phyloP scores from a whole-genome alignment of 805 yeast species.

The Candida silvicultrix region DNA sequence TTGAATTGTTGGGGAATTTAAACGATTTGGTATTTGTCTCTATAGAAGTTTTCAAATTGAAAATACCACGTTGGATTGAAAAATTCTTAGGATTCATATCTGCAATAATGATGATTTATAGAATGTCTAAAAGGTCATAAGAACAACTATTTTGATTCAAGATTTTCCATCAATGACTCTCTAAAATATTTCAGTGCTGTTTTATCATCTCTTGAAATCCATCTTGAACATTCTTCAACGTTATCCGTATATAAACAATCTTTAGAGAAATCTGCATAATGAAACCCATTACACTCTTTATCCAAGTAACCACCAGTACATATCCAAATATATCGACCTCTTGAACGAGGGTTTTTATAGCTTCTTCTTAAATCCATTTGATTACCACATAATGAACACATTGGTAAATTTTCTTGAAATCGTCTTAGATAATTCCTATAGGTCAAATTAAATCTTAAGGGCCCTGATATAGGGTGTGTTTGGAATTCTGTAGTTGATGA shows the following conservation, averaged over 20 bases:
- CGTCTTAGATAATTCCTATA: constrained; percentile 46
- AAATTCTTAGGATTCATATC: constrained; percentile 9
- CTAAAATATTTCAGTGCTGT: constrained; percentile 18
- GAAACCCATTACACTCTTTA: constrained; percentile 41
- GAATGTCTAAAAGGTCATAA: constrained; percentile 11
- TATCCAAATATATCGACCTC: constrained; percentile 63
- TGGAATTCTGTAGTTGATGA: constrained; percentile 37
- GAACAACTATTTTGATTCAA: too few species aligned
- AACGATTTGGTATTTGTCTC: constrained; percentile 14
- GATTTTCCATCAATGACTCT: not conserved
- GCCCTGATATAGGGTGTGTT: constrained; percentile 42
- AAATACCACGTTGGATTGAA: constrained; percentile 7
- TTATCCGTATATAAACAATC: constrained; percentile 28
- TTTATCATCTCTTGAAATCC: constrained; percentile 40
- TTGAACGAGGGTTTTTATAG: constrained; percentile 34
- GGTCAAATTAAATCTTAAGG: constrained; percentile 56
- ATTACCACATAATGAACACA: constrained; percentile 35
- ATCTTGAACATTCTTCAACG: constrained; percentile 30
- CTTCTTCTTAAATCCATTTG: constrained; percentile 50
- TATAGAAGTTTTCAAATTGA: constrained; percentile 11
- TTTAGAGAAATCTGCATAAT: constrained; percentile 42
- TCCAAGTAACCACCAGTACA: constrained; percentile 43
- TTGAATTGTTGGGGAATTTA: constrained; percentile 10
- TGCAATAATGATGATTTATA: constrained; percentile 14
- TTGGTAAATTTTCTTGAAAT: constrained; percentile 31